Percentiles rank a stretch among this genome's conserved stretches.
phyloP scores from a whole-genome alignment of 2,329 filamentous ascomycete genomes.

The Helotiales sp. region DNA sequence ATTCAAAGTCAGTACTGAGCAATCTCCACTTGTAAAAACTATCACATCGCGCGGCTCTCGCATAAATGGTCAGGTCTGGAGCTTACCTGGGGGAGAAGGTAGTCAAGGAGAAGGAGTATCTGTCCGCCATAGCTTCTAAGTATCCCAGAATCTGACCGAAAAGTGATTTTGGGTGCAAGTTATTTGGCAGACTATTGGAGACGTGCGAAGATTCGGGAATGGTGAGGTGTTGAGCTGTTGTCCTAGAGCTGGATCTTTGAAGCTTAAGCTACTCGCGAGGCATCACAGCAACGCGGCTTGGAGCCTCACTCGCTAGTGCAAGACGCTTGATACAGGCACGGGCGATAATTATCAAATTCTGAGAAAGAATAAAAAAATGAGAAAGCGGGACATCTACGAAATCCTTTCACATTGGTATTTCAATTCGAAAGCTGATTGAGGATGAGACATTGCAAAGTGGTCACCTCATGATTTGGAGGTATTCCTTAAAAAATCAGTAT shows the following conservation, averaged over 20 bases:
- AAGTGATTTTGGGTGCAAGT: not conserved
- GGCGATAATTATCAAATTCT: too few species aligned
- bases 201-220: not conserved
- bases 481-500: too few species aligned
- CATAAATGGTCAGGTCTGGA: conserved; percentile 9
- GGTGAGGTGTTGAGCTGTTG: conserved; percentile 23
- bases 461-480: too few species aligned
- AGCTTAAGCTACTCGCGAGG: conserved; percentile 27
- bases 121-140: conserved; percentile 76
- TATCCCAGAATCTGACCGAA: conserved; percentile 11
- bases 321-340: not conserved
- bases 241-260: conserved; percentile 16
- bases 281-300: too few species aligned
- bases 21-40: conserved; percentile 10
- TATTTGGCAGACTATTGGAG: not conserved
- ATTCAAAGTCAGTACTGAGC: conserved; percentile 28
- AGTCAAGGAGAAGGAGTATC: conserved; percentile 98
- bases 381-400: too few species aligned
- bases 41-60: conserved; percentile 6
- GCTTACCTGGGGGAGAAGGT: conserved; percentile 98
- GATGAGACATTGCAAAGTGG: too few species aligned
- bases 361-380: too few species aligned
- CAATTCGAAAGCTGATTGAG: too few species aligned
- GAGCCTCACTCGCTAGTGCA: too few species aligned
- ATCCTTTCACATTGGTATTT: too few species aligned